Conservation (phyloP, 139 green algal genomes). For the Chlamydomonas sp. region DNA sequence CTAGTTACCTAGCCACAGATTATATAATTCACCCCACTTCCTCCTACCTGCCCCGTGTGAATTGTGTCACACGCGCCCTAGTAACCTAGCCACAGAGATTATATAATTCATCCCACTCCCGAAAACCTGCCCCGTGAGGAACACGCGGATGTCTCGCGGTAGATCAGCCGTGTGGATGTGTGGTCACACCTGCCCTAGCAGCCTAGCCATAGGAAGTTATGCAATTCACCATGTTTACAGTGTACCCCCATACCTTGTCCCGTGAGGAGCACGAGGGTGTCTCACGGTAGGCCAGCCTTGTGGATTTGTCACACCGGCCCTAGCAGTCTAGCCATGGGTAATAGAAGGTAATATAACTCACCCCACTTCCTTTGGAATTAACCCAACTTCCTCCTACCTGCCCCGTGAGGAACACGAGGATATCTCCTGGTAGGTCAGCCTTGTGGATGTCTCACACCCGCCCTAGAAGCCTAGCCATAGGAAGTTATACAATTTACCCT, state of each 20-base stretch:
- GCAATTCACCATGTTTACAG: too few relatives aligned
- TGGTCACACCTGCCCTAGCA: too few relatives aligned
- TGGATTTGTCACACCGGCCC: constrained; percentile 59
- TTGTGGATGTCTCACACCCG: constrained; percentile 64
- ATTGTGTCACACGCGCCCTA: constrained; percentile 21
- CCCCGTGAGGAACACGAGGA: constrained; percentile 86
- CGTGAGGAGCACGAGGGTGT: constrained; percentile 89
- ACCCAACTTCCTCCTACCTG: constrained; percentile 40
- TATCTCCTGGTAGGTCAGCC: constrained; percentile 69
- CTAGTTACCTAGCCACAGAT: constrained; percentile 3
- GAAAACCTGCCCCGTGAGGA: too few relatives aligned
- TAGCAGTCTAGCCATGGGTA: constrained; percentile 17
- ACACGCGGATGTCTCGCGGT: constrained; percentile 87
- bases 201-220: too few relatives aligned
- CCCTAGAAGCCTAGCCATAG: constrained; percentile 5
- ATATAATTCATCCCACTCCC: constrained; percentile 20
- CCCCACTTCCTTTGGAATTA: constrained; percentile 36
- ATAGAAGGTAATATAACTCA: too few relatives aligned
- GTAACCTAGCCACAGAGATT: constrained; percentile 20
- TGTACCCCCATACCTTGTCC: constrained; percentile 26
- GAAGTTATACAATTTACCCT: too few relatives aligned
- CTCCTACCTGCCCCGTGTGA: too few relatives aligned
- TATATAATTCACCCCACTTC: constrained; percentile 9
- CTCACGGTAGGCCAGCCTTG: constrained; percentile 62
- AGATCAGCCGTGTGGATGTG: constrained; percentile 60